Base-by-base conservation (phyloP, 768 basidiomycete species). In the Boletus coccyginus region DNA sequence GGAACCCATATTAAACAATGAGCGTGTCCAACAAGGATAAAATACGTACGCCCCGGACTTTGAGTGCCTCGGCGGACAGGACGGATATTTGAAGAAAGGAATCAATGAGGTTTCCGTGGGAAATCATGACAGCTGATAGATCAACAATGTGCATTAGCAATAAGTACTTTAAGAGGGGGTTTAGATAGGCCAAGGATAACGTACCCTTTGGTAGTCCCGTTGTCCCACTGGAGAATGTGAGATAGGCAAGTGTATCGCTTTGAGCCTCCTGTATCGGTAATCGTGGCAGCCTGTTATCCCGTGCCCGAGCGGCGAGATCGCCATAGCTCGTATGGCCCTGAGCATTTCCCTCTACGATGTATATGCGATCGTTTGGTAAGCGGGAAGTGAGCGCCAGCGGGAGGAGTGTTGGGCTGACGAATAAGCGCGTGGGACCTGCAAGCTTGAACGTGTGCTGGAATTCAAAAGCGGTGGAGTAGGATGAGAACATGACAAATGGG, bases 201-300 rank as follows among this genome's bases (percentile, higher is more conserved):
- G 8, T 27, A 84, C 88, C 87, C 80, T 91, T 91, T 0, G 89
- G 87, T 5, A 85, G 72, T 0, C 90, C 89, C 56, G 80, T 90
- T 0, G 90, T 91, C 24, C 89, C 89, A 62, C 89, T 90, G 0
- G 89, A 91, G 64, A 88, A 89, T 0, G 86, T 74, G 4, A 91
- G 73, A 66, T 90, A 88, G 1, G 86, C 88, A 2, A 89, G 70
- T 0, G 84, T 87, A 56, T 85, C 73, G 32, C 72, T 74, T 17
- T 60, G 71, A 0, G 81, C 86, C 0, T 76, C 73, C 41, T 74
- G 76, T 33, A 83, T 69, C 1, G 74, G 72, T 1, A 81, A 63
- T 2, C 74, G 65, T 9, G 81, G 75, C 1, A 80, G 61, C 0
- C 72, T 70, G 21, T 72, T 74, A 12, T 56, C 59, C 41, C 69